These are phyloP conservation scores for Mayamaea pseudoterrestris DNA, from an alignment of 108 stramenopile genomes.

Conservation along the genomic window DNA sequence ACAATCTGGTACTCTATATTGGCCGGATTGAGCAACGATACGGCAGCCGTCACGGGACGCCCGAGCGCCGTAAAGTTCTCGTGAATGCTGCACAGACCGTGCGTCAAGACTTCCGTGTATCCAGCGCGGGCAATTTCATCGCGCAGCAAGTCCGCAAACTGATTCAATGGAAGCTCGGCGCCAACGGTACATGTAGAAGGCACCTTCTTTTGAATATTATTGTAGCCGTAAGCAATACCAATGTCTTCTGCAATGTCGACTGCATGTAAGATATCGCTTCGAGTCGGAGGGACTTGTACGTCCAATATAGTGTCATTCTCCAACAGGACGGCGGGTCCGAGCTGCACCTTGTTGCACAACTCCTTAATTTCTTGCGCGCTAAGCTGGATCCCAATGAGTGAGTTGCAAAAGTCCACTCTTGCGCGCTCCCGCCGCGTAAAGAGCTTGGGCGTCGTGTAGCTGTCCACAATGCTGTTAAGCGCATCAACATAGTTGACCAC, in stretches of 20 bases:
- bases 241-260: slow-evolving; percentile 98
- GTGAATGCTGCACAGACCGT: slow-evolving; percentile 81
- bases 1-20: slow-evolving; percentile 96
- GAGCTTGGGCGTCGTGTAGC: slow-evolving; percentile 68
- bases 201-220: slow-evolving; percentile 88
- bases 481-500: slow-evolving; percentile 79
- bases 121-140: slow-evolving; percentile 94
- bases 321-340: slow-evolving; percentile 78
- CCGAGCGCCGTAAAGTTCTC: slow-evolving; percentile 89
- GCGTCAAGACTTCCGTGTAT: slow-evolving; percentile 86
- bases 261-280: slow-evolving; percentile 93
- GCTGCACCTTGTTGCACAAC: slow-evolving; percentile 92
- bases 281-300: slow-evolving; percentile 95
- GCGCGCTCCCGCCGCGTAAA: slow-evolving; percentile 58
- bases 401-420: slow-evolving; percentile 76
- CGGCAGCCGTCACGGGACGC: slow-evolving; percentile 56
- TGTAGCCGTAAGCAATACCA: slow-evolving; percentile 98
- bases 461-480: slow-evolving; percentile 30
- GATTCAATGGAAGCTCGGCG: slow-evolving; percentile 78
- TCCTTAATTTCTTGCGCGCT: slow-evolving; percentile 59
- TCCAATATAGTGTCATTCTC: slow-evolving; percentile 61
- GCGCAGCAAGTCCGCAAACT: slow-evolving; percentile 87
- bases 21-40: slow-evolving; percentile 91
- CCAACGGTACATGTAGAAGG: slow-evolving; percentile 80
- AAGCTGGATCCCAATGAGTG: slow-evolving; percentile 80